Evolutionary conservation across 495 filamentous ascomycete species (phyloP).

Genomic region (Penicillium fimorum): DNA sequence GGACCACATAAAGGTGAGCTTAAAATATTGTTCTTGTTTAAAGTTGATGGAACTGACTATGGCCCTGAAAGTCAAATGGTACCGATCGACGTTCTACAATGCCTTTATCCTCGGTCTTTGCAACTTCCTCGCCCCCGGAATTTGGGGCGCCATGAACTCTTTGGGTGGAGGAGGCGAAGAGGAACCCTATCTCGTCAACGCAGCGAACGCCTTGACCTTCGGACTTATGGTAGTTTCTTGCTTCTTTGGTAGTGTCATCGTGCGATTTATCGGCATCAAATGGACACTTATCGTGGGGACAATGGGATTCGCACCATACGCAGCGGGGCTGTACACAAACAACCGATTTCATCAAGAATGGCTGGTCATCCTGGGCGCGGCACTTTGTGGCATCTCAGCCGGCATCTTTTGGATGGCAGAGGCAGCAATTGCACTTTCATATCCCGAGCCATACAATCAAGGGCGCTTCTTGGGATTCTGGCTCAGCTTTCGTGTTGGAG

Average conservation of each 20-base stretch:
- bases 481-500: conserved; percentile 59
- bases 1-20: conserved; percentile 28
- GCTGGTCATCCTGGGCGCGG: conserved; percentile 62
- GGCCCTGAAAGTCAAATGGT: conserved; percentile 55
- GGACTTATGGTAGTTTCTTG: conserved; percentile 64
- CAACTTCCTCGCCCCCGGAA: conserved; percentile 62
- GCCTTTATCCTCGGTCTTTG: conserved; percentile 61
- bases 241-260: conserved; percentile 53
- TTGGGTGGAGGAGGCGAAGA: conserved; percentile 64
- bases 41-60: not conserved
- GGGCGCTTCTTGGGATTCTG: conserved; percentile 60
- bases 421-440: conserved; percentile 61
- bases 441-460: conserved; percentile 62
- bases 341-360: conserved; percentile 63
- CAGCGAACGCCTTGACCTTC: conserved; percentile 67
- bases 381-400: conserved; percentile 61
- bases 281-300: conserved; percentile 63
- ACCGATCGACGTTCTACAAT: conserved; percentile 62
- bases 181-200: conserved; percentile 63
- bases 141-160: conserved; percentile 70
- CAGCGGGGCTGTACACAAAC: conserved; percentile 64
- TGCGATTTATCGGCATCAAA: conserved; percentile 62
- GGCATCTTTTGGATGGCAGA: conserved; percentile 70
- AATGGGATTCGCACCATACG: conserved; percentile 64
- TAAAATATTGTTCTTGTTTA: not conserved